A percentile compares a stretch with the other conserved stretches of the same genome.
Conservation (phyloP, 805 yeast genomes). For the Metschnikowia reukaufii region DNA sequence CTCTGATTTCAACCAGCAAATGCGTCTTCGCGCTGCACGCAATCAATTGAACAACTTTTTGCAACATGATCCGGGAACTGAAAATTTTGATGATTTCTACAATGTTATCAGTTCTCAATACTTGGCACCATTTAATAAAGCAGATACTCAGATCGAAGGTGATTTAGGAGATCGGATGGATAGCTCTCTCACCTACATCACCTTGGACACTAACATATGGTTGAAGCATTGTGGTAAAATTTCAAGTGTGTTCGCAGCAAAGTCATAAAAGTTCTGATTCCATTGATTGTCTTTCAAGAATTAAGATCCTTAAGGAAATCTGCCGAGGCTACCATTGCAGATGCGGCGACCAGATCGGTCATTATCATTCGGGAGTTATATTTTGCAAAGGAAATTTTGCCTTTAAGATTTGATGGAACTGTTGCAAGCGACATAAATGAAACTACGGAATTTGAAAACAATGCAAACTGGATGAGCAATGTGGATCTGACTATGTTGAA, state of each 20-base stretch:
- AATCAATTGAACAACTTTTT: constrained; percentile 11
- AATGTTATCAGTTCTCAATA: constrained; percentile 25
- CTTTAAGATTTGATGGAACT: constrained; percentile 69
- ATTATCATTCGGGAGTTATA: constrained; percentile 69
- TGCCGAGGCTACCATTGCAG: constrained; percentile 70
- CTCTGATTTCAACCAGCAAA: constrained; percentile 17
- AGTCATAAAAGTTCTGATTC: constrained; percentile 61
- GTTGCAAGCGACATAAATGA: constrained; percentile 68
- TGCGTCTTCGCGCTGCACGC: constrained; percentile 1
- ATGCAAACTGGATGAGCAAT: constrained; percentile 67
- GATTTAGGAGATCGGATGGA: constrained; percentile 60
- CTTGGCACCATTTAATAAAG: constrained; percentile 14
- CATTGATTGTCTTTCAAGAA: constrained; percentile 77
- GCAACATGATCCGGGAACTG: constrained; percentile 7
- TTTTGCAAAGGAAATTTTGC: constrained; percentile 52
- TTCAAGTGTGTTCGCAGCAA: constrained; percentile 65
- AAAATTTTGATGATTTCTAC: constrained; percentile 25
- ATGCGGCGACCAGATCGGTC: constrained; percentile 79
- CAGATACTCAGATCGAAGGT: constrained; percentile 35
- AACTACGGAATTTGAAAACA: constrained; percentile 70
- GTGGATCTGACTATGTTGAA: constrained; percentile 69
- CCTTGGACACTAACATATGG: constrained; percentile 80
- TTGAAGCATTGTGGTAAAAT: constrained; percentile 76
- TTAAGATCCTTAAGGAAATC: constrained; percentile 68
- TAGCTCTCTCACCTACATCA: constrained; percentile 53